A percentile compares a stretch with the other conserved stretches of the same genome.
phyloP scores from a whole-genome alignment of 139 green algal species.

The Coelastrella sp. region DNA sequence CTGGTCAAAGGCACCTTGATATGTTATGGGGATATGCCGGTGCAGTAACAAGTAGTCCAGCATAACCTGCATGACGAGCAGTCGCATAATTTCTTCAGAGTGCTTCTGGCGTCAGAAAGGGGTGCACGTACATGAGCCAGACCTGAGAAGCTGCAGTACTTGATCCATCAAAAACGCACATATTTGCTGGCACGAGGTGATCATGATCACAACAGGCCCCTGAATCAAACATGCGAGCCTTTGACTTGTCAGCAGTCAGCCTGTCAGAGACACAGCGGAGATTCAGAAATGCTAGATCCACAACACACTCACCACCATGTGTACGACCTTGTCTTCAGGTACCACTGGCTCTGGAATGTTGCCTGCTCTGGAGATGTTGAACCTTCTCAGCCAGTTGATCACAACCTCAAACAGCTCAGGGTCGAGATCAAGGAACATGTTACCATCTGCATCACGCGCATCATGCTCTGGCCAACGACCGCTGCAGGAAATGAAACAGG shows the following conservation, averaged over 20 bases:
- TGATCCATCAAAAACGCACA: too few species aligned
- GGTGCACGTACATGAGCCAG: too few species aligned
- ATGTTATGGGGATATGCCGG: conserved; percentile 27
- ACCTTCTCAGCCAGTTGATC: conserved; percentile 36
- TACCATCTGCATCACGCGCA: conserved; percentile 4
- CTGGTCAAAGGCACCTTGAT: neutral
- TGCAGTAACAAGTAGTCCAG: conserved; percentile 45
- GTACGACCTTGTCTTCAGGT: conserved; percentile 5
- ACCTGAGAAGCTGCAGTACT: too few species aligned
- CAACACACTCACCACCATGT: conserved; percentile 20
- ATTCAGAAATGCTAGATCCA: neutral
- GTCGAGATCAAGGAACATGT: conserved; percentile 38
- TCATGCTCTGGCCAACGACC: conserved; percentile 19
- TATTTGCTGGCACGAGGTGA: too few species aligned
- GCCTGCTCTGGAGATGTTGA: neutral
- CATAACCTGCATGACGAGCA: conserved; percentile 3
- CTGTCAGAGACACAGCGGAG: neutral
- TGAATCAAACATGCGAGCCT: too few species aligned
- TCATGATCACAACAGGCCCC: too few species aligned
- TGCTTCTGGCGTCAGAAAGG: too few species aligned
- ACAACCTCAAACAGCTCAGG: conserved; percentile 35
- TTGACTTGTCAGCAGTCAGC: neutral
- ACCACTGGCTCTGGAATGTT: conserved; percentile 25
- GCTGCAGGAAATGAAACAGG: neutral
- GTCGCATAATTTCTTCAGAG: too few species aligned